These are phyloP conservation scores for Tremella fuciformis DNA, from an alignment of 768 basidiomycete species.

Conservation along the genomic window DNA sequence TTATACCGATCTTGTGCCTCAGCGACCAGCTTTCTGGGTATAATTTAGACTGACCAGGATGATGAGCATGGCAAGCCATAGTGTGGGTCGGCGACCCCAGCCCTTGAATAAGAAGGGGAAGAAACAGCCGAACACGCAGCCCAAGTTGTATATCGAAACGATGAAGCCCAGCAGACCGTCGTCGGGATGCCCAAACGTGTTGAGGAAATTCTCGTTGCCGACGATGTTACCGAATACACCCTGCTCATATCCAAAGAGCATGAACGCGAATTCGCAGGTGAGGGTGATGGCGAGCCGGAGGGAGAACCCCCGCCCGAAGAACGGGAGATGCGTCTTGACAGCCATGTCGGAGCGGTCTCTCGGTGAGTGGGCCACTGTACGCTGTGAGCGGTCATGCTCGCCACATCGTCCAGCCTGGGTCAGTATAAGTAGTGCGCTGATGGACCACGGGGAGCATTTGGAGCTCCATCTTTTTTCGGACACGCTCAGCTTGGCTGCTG, in stretches of 20 bases:
- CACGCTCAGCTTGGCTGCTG: too few relatives aligned
- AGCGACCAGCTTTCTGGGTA: too few relatives aligned
- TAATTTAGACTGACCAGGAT: not conserved
- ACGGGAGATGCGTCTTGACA: not conserved
- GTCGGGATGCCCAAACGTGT: conserved; percentile 5
- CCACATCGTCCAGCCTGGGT: too few relatives aligned
- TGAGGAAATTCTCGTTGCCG: conserved; percentile 2
- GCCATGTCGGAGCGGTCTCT: not conserved
- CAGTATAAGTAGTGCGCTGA: too few relatives aligned
- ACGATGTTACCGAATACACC: conserved; percentile 1
- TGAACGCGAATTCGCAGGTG: not conserved
- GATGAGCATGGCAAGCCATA: conserved; percentile 1
- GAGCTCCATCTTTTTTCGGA: too few relatives aligned
- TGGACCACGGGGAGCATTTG: too few relatives aligned
- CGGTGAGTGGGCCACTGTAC: too few relatives aligned
- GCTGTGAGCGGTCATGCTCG: too few relatives aligned
- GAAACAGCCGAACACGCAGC: conserved; percentile 2
- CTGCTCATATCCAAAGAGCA: conserved; percentile 2
- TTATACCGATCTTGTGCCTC: too few relatives aligned
- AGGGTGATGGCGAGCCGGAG: conserved; percentile 3
- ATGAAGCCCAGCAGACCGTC: not conserved
- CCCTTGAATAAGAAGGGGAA: not conserved
- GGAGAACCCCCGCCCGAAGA: conserved; percentile 3
- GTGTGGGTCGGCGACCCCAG: not conserved
- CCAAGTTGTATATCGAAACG: conserved; percentile 4